Percentiles rank a stretch among this genome's conserved stretches.
These are phyloP conservation scores for Fistulifera solaris DNA, from an alignment of 108 stramenopile species.

Conservation along the genomic window DNA sequence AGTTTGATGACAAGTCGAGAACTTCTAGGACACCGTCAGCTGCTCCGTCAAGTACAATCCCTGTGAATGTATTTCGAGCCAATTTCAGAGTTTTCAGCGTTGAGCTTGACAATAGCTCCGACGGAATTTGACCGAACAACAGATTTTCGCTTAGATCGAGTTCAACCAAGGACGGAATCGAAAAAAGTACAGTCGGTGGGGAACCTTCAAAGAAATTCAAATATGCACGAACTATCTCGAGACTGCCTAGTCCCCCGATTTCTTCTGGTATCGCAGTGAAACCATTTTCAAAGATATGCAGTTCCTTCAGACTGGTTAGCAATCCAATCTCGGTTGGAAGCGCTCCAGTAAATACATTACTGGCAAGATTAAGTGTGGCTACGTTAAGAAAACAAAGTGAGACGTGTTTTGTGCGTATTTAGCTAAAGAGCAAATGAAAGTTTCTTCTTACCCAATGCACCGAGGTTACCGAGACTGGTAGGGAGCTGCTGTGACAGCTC, in stretches of 20 bases:
- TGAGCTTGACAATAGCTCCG: neutral
- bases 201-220: slow-evolving; percentile 3
- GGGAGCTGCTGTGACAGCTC: slow-evolving; percentile 30
- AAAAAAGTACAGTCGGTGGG: neutral
- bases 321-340: slow-evolving; percentile 52
- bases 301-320: slow-evolving; percentile 12
- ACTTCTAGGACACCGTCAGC: neutral
- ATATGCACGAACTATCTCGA: neutral
- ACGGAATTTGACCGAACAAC: slow-evolving; percentile 1
- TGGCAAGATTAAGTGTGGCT: slow-evolving; percentile 30
- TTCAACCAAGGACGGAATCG: neutral
- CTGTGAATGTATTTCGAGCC: slow-evolving; percentile 3
- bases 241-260: neutral
- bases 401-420: too few relatives aligned
- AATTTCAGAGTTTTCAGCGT: neutral
- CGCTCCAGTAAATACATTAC: slow-evolving; percentile 39
- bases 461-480: slow-evolving; percentile 10
- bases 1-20: slow-evolving; percentile 7
- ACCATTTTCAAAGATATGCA: slow-evolving; percentile 6
- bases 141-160: slow-evolving; percentile 1
- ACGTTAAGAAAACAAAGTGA: slow-evolving; percentile 1
- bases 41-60: neutral
- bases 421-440: neutral
- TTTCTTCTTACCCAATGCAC: slow-evolving; percentile 18
- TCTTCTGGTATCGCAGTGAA: neutral